A percentile compares a stretch with the other conserved stretches of the same genome.
Conservation (phyloP, 805 yeast species). For the Starmerella scarabaei region DNA sequence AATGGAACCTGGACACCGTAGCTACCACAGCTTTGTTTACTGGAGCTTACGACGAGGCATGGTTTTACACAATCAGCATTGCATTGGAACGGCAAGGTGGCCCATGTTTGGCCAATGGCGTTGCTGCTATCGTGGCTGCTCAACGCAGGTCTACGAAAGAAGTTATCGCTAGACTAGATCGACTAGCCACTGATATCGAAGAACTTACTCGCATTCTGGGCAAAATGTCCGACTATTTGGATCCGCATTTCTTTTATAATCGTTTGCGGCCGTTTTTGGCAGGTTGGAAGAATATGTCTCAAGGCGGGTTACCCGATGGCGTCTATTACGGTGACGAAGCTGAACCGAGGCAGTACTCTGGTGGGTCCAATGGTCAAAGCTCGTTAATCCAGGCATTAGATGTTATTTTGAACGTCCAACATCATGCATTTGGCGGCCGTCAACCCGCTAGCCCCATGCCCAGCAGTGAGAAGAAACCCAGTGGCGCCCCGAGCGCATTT, state of each 20-base stretch:
- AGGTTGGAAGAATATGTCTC: slow-evolving; percentile 88
- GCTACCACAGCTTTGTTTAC: slow-evolving; percentile 77
- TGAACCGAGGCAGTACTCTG: slow-evolving; percentile 48
- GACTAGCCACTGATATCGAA: slow-evolving; percentile 63
- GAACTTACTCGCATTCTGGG: slow-evolving; percentile 56
- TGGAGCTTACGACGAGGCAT: slow-evolving; percentile 79
- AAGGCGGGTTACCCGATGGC: slow-evolving; percentile 70
- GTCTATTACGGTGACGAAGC: slow-evolving; percentile 60
- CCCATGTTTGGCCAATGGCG: slow-evolving; percentile 49
- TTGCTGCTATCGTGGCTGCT: slow-evolving; percentile 50
- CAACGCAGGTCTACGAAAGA: slow-evolving; percentile 33
- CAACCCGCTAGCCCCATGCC: slow-evolving; percentile 17
- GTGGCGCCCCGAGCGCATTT: slow-evolving; percentile 31
- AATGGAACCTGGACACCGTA: slow-evolving; percentile 50
- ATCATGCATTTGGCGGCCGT: slow-evolving; percentile 61
- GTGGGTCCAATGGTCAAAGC: slow-evolving; percentile 91
- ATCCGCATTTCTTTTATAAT: slow-evolving; percentile 81
- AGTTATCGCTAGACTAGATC: slow-evolving; percentile 41
- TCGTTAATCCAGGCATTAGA: slow-evolving; percentile 82
- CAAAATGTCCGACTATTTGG: slow-evolving; percentile 87
- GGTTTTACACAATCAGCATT: slow-evolving; percentile 86
- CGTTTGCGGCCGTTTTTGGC: slow-evolving; percentile 81
- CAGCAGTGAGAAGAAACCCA: slow-evolving; percentile 1
- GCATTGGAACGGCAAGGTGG: slow-evolving; percentile 79
- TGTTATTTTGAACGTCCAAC: slow-evolving; percentile 60